These are phyloP conservation scores for Nicotiana tabacum DNA, from an alignment of 257 asterid genomes.

Conservation along the genomic window DNA sequence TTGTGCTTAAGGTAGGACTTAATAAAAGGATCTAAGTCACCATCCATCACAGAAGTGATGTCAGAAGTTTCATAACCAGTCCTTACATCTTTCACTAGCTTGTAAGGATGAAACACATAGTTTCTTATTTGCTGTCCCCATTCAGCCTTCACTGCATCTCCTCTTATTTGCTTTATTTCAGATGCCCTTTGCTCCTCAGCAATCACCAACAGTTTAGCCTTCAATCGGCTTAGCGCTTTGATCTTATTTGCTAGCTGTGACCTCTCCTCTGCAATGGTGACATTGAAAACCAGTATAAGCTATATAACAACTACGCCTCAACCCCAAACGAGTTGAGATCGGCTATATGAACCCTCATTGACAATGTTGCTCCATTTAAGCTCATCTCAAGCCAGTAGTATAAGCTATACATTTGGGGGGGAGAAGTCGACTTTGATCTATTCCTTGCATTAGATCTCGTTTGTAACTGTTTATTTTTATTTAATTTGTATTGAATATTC, in stretches of 20 bases:
- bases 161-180: slow-evolving; percentile 93
- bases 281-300: neutral
- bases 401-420: neutral
- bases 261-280: slow-evolving; percentile 61
- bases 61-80: slow-evolving; percentile 83
- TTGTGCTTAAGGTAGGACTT: slow-evolving; percentile 80
- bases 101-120: slow-evolving; percentile 94
- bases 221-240: slow-evolving; percentile 81
- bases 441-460: neutral
- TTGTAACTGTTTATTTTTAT: neutral
- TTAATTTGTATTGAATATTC: neutral
- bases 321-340: neutral
- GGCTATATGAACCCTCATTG: neutral
- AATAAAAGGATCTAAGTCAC: slow-evolving; percentile 84
- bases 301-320: neutral
- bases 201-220: slow-evolving; percentile 81
- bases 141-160: slow-evolving; percentile 88
- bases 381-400: neutral
- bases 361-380: neutral
- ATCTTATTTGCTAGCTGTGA: slow-evolving; percentile 81
- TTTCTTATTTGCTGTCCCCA: slow-evolving; percentile 99
- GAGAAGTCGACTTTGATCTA: neutral
- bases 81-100: slow-evolving; percentile 84
- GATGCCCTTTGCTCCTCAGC: slow-evolving; percentile 91
- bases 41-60: slow-evolving; percentile 86